A percentile compares a stretch with the other conserved stretches of the same genome.
Evolutionary conservation across 352 stramenopile genomes (phyloP).

Genomic region (Globisporangium apiculatum): DNA sequence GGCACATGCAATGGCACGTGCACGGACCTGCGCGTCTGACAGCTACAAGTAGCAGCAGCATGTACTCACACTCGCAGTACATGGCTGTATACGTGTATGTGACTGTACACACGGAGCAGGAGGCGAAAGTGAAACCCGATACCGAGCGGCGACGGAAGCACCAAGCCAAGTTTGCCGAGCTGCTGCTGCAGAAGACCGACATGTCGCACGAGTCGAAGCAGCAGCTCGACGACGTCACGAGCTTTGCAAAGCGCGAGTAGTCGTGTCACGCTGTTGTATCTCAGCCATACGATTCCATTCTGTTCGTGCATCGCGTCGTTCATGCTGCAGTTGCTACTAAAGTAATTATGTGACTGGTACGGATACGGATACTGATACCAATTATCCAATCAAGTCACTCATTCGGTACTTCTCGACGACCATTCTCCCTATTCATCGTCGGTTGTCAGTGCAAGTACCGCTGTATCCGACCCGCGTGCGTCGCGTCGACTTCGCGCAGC

Average conservation of each 20-base stretch:
- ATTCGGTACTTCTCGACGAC: background rate
- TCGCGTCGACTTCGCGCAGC: conserved; percentile 60
- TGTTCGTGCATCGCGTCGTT: too few relatives aligned
- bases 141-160: conserved; percentile 48
- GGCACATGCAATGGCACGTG: too few relatives aligned
- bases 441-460: conserved; percentile 50
- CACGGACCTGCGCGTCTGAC: too few relatives aligned
- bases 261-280: too few relatives aligned
- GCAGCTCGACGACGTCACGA: conserved; percentile 73
- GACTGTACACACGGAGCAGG: conserved; percentile 22
- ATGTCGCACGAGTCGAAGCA: conserved; percentile 60
- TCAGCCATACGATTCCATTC: too few relatives aligned
- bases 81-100: background rate
- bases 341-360: too few relatives aligned
- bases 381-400: too few relatives aligned
- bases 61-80: too few relatives aligned
- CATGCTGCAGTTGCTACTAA: too few relatives aligned
- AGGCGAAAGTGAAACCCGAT: conserved; percentile 63
- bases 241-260: conserved; percentile 45
- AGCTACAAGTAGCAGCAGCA: too few relatives aligned
- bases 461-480: conserved; percentile 67
- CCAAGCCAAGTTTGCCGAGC: conserved; percentile 67
- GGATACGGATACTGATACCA: too few relatives aligned
- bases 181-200: conserved; percentile 45
- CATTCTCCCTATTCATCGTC: background rate